Evolutionary conservation across 495 filamentous ascomycete species (phyloP).

Genomic region (Chaetomium tenue): DNA sequence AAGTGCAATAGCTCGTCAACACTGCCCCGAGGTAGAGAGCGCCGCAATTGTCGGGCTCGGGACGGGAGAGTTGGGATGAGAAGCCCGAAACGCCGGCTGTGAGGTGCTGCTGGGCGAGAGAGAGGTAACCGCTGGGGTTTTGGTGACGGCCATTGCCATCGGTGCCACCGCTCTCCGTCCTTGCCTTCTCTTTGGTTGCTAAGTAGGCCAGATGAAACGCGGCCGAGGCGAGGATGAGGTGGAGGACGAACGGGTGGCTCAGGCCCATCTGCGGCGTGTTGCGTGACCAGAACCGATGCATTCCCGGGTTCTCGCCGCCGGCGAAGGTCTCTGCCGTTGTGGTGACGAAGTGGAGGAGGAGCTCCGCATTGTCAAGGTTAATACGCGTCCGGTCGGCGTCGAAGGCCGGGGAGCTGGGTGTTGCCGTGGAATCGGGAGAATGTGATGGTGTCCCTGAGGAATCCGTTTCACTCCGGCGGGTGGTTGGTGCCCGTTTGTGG

Average conservation of each 20-base stretch:
- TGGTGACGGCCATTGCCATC: neutral
- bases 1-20: constrained; percentile 5
- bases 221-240: neutral
- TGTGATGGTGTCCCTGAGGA: neutral
- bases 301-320: neutral
- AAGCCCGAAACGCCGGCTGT: constrained; percentile 9
- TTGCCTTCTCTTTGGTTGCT: neutral
- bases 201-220: constrained; percentile 4
- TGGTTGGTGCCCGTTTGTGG: neutral
- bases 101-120: constrained; percentile 12
- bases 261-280: constrained; percentile 5
- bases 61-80: constrained; percentile 2
- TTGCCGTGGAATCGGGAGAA: neutral
- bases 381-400: neutral
- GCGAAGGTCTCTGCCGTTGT: neutral
- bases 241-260: neutral
- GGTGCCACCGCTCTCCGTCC: neutral
- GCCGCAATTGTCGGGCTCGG: constrained; percentile 7
- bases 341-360: constrained; percentile 5
- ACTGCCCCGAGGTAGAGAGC: constrained; percentile 6
- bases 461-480: neutral
- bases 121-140: neutral
- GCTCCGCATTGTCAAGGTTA: constrained; percentile 1
- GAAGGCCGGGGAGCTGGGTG: neutral
- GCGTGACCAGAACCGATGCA: neutral